Percentiles rank a stretch among this genome's conserved stretches.
These are phyloP conservation scores for Saccharum spontaneum DNA, from an alignment of 176 grass and related monocot genomes.

Conservation along the genomic window DNA sequence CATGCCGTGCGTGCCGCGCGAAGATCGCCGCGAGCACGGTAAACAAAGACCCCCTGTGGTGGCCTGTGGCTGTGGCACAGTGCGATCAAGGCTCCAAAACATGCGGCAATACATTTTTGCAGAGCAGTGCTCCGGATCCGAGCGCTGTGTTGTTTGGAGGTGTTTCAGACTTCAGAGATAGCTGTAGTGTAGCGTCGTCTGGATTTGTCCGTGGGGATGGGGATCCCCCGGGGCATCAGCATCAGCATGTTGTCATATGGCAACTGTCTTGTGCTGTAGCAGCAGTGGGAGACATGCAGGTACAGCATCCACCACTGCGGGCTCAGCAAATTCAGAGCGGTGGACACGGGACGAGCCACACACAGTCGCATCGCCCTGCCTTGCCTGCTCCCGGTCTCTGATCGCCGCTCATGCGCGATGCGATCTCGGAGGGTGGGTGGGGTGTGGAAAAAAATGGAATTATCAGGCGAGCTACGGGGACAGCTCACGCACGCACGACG, in stretches of 20 bases:
- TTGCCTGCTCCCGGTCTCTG: neutral
- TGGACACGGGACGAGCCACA: neutral
- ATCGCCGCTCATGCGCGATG: neutral
- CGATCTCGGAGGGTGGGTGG: neutral
- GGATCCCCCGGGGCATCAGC: neutral
- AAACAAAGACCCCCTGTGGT: neutral
- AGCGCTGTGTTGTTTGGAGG: neutral
- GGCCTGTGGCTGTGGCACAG: neutral
- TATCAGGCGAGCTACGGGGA: neutral
- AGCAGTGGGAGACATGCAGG: slow-evolving; percentile 39
- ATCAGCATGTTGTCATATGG: slow-evolving; percentile 31
- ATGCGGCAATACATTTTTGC: no score
- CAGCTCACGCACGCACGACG: slow-evolving; percentile 17
- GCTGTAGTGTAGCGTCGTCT: slow-evolving; percentile 8
- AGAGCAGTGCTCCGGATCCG: neutral
- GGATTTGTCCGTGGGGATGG: neutral
- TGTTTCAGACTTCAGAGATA: neutral
- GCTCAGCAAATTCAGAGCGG: neutral
- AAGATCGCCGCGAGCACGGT: neutral
- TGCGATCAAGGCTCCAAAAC: no score
- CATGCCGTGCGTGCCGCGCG: neutral
- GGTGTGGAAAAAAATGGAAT: neutral
- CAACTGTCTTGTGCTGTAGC: slow-evolving; percentile 48
- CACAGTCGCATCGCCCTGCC: neutral
- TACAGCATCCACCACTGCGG: slow-evolving; percentile 21